Base-by-base conservation (phyloP, 2,329 filamentous ascomycete genomes). In the Cordyceps tenuipes region DNA sequence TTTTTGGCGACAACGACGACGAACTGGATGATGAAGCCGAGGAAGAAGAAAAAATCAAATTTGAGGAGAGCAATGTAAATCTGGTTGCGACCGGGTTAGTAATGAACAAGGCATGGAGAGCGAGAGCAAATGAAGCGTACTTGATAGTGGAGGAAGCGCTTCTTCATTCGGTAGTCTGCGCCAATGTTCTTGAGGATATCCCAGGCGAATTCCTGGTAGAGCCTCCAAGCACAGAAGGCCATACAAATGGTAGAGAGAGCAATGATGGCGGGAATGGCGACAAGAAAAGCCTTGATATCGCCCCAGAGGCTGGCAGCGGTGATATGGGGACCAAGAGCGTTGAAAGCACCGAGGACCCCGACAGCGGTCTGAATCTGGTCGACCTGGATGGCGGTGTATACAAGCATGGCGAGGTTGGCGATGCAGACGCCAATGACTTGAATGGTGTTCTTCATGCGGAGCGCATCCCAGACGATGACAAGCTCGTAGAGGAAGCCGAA, bases 1-100 rank as follows among this genome's bases (percentile, higher is more conserved):
- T 79, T 82, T 49, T 80, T 78, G 49, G 84, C 87, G 62, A 99
- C 91, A 62, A 97, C 89, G 67, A 99, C 93, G 58, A 97, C 83
- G 74, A 99, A 99, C 71, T 99, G 94, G 51, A 99, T 90, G 7
- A 94, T 97, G 74, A 99, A 99, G 59, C 93, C 94, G 55, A 99
- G 85, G 81, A 99, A 99, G 80, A 99, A 97, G 85, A 99, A 99
- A 76, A 99, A 97, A 76, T 99, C 94, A 73, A 99, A 99, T 75
- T 99, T 99, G 65, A 99, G 82, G 12, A 99, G 83, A 43, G 94
- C 91, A 69, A 99, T 97, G 75, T 97, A 99, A 73, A 99, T 92
- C 92, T 96, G 63, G 5, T 31, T 1, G 29, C 7, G 29, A 7
- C 0, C 7, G 5, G 13, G 62, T 69, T 64, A 72, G 68, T 63